phyloP scores from a whole-genome alignment of 495 filamentous ascomycete genomes.

The Acidomyces sp. region DNA sequence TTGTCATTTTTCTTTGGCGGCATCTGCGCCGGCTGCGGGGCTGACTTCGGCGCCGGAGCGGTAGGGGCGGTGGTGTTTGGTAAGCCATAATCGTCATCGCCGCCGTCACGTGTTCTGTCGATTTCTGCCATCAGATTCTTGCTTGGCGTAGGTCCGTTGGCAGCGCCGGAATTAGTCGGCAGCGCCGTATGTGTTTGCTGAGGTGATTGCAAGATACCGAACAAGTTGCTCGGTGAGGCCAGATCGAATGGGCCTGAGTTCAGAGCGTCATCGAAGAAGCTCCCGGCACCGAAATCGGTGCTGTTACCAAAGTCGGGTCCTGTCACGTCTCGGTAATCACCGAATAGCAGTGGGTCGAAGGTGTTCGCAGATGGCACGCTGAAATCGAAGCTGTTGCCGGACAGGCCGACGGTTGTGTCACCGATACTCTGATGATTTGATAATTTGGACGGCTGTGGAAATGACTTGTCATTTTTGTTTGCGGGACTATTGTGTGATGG shows the following conservation, averaged over 20 bases:
- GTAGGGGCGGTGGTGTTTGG: too few species aligned
- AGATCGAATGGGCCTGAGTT: slow-evolving; percentile 34
- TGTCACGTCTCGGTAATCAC: slow-evolving; percentile 84
- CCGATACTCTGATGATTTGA: slow-evolving; percentile 31
- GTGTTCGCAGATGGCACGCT: slow-evolving; percentile 5
- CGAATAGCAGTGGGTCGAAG: slow-evolving; percentile 86
- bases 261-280: slow-evolving; percentile 84
- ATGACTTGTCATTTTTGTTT: slow-evolving; percentile 16
- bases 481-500: slow-evolving; percentile 44
- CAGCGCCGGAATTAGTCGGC: slow-evolving; percentile 42
- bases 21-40: too few species aligned
- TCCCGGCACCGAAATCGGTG: slow-evolving; percentile 41
- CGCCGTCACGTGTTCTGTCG: slow-evolving; percentile 53
- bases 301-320: slow-evolving; percentile 53
- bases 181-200: slow-evolving; percentile 36
- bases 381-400: slow-evolving; percentile 25
- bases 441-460: slow-evolving; percentile 17
- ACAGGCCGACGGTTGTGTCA: slow-evolving; percentile 12
- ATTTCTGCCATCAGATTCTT: slow-evolving; percentile 61
- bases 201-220: slow-evolving; percentile 18
- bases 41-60: too few species aligned
- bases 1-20: slow-evolving; percentile 32
- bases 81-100: slow-evolving; percentile 51
- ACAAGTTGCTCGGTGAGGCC: slow-evolving; percentile 17
- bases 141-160: slow-evolving; percentile 37